Percentiles rank a stretch among this genome's conserved stretches.
phyloP scores from a whole-genome alignment of 2,329 filamentous ascomycete species.

The Dothistroma pini region DNA sequence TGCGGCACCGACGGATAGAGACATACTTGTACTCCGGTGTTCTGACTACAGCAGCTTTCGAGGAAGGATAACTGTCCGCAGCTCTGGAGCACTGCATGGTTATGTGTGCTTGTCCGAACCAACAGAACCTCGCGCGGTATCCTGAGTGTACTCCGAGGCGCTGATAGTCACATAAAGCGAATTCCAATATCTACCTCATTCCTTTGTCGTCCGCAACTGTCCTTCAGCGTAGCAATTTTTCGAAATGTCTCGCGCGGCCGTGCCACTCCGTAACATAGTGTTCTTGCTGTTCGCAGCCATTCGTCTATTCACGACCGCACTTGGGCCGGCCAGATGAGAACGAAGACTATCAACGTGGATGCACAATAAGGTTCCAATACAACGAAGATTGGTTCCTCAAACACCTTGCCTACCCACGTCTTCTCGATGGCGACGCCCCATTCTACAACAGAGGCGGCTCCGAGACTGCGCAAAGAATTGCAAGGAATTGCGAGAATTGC shows the following conservation, averaged over 20 bases:
- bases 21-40: neutral
- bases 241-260: neutral
- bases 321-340: neutral
- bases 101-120: neutral
- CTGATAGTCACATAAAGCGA: neutral
- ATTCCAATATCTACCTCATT: neutral
- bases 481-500: neutral
- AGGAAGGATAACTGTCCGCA: neutral
- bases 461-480: neutral
- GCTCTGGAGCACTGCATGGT: neutral
- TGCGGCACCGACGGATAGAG: neutral
- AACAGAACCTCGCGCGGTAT: neutral
- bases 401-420: neutral
- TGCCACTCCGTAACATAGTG: neutral
- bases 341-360: neutral
- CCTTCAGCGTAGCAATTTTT: neutral
- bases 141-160: too few species aligned
- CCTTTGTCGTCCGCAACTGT: neutral
- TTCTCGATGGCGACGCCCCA: neutral
- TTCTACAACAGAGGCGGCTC: neutral
- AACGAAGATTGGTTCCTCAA: neutral
- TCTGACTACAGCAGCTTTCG: neutral
- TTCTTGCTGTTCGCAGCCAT: neutral
- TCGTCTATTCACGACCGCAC: neutral
- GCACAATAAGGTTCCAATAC: neutral